These are phyloP conservation scores for Pleurotus platypus DNA, from an alignment of 768 basidiomycete species.

Conservation along the genomic window DNA sequence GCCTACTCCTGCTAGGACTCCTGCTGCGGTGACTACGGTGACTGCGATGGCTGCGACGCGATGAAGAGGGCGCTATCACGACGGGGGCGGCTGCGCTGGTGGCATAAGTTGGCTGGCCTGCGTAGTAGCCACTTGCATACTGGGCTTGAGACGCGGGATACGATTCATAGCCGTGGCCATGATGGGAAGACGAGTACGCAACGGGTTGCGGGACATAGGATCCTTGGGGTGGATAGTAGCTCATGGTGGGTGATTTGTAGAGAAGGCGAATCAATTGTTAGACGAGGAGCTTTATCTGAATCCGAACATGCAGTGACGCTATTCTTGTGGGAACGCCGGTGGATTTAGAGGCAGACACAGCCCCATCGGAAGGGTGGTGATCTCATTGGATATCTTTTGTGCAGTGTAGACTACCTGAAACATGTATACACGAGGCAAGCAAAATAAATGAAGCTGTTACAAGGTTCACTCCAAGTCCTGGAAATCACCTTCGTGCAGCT, in stretches of 20 bases:
- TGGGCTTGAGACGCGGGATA: conserved; percentile 13
- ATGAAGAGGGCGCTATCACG: not conserved
- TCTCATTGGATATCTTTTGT: not conserved
- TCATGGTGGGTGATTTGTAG: conserved; percentile 21
- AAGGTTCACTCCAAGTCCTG: conserved; percentile 55
- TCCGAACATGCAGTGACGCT: not conserved
- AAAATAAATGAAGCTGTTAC: not conserved
- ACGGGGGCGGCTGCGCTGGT: not conserved
- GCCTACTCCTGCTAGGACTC: conserved; percentile 4
- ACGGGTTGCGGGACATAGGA: conserved; percentile 23
- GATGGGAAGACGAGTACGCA: conserved; percentile 26
- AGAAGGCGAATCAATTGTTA: conserved; percentile 1
- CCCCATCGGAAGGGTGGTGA: conserved; percentile 1
- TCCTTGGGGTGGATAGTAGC: conserved; percentile 38
- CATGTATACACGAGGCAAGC: conserved; percentile 2
- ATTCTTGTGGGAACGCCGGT: not conserved
- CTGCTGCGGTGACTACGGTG: not conserved
- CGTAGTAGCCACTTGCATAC: conserved; percentile 6
- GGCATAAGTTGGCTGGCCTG: conserved; percentile 4
- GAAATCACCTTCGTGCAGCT: conserved; percentile 93
- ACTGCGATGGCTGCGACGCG: conserved; percentile 7
- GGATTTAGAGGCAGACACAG: conserved; percentile 1
- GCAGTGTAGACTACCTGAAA: conserved; percentile 2
- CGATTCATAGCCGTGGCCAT: conserved; percentile 14
- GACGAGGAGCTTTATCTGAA: not conserved